Conservation (phyloP, 1,139 yeast species). For the Blastobotrys arbuscula region DNA sequence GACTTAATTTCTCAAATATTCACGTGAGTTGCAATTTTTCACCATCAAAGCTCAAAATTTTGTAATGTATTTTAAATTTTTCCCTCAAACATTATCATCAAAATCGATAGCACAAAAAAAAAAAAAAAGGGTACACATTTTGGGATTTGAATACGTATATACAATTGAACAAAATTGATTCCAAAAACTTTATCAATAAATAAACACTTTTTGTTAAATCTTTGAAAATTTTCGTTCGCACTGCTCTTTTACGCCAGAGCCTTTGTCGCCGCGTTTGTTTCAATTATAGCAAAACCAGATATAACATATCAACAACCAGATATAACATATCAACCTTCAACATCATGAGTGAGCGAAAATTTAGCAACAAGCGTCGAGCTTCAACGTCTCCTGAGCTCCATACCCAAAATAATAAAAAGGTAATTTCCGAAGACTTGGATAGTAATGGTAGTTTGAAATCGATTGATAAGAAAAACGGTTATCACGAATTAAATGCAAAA, state of each 20-base stretch:
- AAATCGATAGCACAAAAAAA: no score
- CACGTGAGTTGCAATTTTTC: background rate
- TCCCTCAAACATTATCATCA: no score
- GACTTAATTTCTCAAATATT: background rate
- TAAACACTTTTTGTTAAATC: no score
- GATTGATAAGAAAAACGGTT: constrained; percentile 1
- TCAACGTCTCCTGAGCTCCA: constrained; percentile 15
- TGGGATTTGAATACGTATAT: no score
- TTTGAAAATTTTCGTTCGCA: constrained; percentile 2
- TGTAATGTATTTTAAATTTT: background rate
- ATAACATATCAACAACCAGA: background rate
- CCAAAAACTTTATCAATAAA: no score
- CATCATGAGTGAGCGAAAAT: constrained; percentile 9
- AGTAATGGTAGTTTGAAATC: background rate
- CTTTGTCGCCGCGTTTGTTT: constrained; percentile 9
- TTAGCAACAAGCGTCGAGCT: constrained; percentile 15
- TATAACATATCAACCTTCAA: background rate
- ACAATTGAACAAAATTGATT: no score
- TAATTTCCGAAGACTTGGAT: background rate
- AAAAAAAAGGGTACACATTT: no score
- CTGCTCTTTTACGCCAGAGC: constrained; percentile 8
- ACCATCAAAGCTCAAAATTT: background rate
- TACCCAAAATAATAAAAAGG: constrained; percentile 2
- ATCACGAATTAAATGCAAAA: constrained; percentile 2
- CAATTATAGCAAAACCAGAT: background rate